Conservation (phyloP, 306 rosid species). For the Lagenaria siceraria region DNA sequence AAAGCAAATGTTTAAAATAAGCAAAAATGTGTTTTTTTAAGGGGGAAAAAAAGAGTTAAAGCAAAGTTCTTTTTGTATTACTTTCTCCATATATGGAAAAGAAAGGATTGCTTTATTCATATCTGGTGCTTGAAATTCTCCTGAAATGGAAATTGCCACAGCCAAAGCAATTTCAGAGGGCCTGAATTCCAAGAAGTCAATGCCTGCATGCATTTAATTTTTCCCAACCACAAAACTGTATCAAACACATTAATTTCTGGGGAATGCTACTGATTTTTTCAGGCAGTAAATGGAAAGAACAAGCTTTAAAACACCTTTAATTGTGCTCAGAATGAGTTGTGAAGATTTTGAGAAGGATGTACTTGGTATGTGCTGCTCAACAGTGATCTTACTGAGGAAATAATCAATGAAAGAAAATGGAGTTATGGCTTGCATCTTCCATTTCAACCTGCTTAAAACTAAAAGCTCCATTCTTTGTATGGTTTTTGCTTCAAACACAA, state of each 20-base stretch:
- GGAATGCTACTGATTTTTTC: neutral
- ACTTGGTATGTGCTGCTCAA: constrained; percentile 10
- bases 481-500: constrained; percentile 37
- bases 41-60: neutral
- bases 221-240: constrained; percentile 19
- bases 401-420: constrained; percentile 55
- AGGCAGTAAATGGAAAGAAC: constrained; percentile 8
- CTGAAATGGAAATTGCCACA: constrained; percentile 45
- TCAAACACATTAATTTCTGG: constrained; percentile 28
- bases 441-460: constrained; percentile 42
- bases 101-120: constrained; percentile 31
- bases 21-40: neutral
- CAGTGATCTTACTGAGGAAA: constrained; percentile 38
- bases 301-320: constrained; percentile 28
- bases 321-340: constrained; percentile 32
- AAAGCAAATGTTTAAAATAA: neutral
- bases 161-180: constrained; percentile 87
- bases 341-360: constrained; percentile 24
- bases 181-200: constrained; percentile 73
- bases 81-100: constrained; percentile 42
- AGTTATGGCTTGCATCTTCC: constrained; percentile 68
- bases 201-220: constrained; percentile 40
- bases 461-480: constrained; percentile 57
- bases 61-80: constrained; percentile 13
- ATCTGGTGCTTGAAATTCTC: constrained; percentile 29